Base-by-base conservation (phyloP, 441 rosid genomes). In the Populus hybrid region DNA sequence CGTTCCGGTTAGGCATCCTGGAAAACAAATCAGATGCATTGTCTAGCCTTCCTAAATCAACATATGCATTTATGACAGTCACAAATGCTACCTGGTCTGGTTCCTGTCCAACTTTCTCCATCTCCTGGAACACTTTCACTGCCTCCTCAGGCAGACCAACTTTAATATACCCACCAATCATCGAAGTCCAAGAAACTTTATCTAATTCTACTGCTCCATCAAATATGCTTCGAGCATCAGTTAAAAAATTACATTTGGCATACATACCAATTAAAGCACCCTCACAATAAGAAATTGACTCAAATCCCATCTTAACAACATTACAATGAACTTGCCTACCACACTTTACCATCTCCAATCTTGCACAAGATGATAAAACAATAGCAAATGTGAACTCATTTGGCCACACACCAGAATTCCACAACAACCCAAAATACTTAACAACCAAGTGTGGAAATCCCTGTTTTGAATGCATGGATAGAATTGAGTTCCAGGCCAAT, bases 241-340 rank as follows among this genome's bases (percentile, higher is more conserved):
- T 73, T 53, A 93, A 70, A 50, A 40, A 38, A 42, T 81, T 80
- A 86, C 91, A 89, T 89, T 93, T 93, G 0, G 94, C 90, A 74
- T 91, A 93, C 98, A 92, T 85, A 84, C 93, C 96, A 66, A 93
- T 90, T 59, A 92, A 87, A 73, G 97, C 89, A 67, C 94, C 91
- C 78, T 87, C 88, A 75, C 94, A 95, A 81, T 86, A 93, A 2
- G 90, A 85, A 74, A 86, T 86, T 53, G 70, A 61, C 75, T 83
- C 90, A 67, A 87, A 74, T 11, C 99, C 97, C 77, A 85, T 74
- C 86, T 93, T 92, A 59, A 89, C 73, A 81, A 86, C 83, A 86
- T 75, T 79, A 77, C 94, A 87, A 83, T 92, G 97, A 53, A 89
- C 77, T 70, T 81, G 84, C 75, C 87, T 88, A 38, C 99, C 96